Base-by-base conservation (phyloP, 75 land plant genomes). In the Ceratopteris richardii region DNA sequence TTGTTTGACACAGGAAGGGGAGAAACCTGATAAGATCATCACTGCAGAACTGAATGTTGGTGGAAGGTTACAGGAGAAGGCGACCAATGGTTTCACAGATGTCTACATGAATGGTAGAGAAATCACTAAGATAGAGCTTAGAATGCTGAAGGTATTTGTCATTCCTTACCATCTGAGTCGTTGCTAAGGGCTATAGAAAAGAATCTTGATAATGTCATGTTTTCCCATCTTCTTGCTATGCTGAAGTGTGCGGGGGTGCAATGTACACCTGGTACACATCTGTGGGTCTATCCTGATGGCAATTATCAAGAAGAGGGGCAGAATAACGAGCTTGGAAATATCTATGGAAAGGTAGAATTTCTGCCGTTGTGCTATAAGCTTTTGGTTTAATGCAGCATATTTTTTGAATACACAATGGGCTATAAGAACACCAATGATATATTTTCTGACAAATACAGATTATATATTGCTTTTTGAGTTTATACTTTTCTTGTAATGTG, bases 251-350 rank as follows among this genome's bases (percentile, higher is more conserved):
- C 96, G 51, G 98, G 98, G 51, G 98, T 94, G 29, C 87, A 89
- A 39, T 89, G 96, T 78, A 82, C 87, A 63, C 96, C 91, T 20
- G 79, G 75, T 33, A 89, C 98, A n/a, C 88, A 83, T 64, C 76
- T 89, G 64, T 89, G 90, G 88, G 77, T 94, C 64, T 77, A 88
- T 66, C 74, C 81, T 20, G 98, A 94, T 82, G 98, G 98, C 1
- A 71, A 83, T 17, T 89, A 89, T 62, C 77, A 70, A 71, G 98
- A 94, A 48, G 98, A 89, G 75, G 98, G 98, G 14, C 82, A 81
- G 57, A 94, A 89, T 72, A 94, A 86, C 53, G 61, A 65, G 0
- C 87, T 72, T 71, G 98, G 98, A n/a, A 79, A 89, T 51, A 81
- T 94, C 18, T 94, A 96, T 96, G 80, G 82, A 51, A 94, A 83